phyloP scores from a whole-genome alignment of 768 basidiomycete genomes.

The Amanita jacksonii region DNA sequence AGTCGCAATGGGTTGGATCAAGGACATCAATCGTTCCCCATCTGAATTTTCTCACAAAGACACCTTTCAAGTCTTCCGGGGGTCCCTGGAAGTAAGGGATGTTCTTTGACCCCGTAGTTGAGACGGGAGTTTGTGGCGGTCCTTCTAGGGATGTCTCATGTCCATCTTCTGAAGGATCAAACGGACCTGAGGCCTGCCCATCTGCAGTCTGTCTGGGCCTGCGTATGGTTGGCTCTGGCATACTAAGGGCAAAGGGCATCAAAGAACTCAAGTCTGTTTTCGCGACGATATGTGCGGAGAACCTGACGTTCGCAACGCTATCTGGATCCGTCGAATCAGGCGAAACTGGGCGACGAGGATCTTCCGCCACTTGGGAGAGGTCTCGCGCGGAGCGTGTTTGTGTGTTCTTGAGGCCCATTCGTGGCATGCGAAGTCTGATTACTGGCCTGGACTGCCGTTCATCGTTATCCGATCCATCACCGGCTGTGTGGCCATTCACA shows the following conservation, averaged over 20 bases:
- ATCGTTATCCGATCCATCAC: slow-evolving; percentile 30
- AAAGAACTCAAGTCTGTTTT: slow-evolving; percentile 47
- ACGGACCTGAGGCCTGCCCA: slow-evolving; percentile 21
- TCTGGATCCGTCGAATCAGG: slow-evolving; percentile 56
- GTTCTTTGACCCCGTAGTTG: slow-evolving; percentile 25
- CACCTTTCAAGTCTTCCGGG: slow-evolving; percentile 61
- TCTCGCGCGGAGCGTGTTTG: slow-evolving; percentile 71
- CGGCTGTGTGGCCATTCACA: slow-evolving; percentile 17
- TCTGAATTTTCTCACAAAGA: slow-evolving; percentile 70
- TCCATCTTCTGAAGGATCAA: slow-evolving; percentile 35
- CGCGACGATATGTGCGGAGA: slow-evolving; percentile 61
- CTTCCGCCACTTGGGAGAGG: slow-evolving; percentile 46
- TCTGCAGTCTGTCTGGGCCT: slow-evolving; percentile 24
- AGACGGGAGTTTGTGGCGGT: slow-evolving; percentile 27
- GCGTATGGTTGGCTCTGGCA: slow-evolving; percentile 49
- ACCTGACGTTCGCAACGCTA: slow-evolving; percentile 67
- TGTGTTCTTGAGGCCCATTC: slow-evolving; percentile 38
- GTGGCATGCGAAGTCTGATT: slow-evolving; percentile 57
- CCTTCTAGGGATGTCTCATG: slow-evolving; percentile 22
- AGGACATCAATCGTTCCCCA: slow-evolving; percentile 90
- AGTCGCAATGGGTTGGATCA: slow-evolving; percentile 81
- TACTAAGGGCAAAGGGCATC: slow-evolving; percentile 74
- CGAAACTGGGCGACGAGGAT: slow-evolving; percentile 45
- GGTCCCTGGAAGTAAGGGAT: slow-evolving; percentile 39
- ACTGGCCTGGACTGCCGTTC: slow-evolving; percentile 62